Evolutionary conservation across 2,329 filamentous ascomycete genomes (phyloP), one percentile per base, ranked within the genome.

Genomic region (Aspergillus floridensis): DNA sequence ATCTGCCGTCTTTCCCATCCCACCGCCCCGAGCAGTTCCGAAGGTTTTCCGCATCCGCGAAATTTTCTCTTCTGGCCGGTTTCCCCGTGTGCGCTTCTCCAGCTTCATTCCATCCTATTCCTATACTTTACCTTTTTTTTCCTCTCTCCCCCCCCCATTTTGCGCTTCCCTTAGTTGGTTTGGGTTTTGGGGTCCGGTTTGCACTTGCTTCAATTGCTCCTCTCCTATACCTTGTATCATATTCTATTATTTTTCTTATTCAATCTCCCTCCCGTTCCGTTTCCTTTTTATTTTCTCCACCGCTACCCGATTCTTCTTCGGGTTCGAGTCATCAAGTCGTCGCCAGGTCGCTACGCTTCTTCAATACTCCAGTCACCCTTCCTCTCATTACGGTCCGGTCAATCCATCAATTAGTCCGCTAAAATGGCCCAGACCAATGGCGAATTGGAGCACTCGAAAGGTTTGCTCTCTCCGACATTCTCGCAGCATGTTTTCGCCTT

Each of bases 391-490:
- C 57, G 49, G 41, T 59, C 56, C 51, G 41, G 56, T 61, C 56
- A 58, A 59, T 19, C 59, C 56, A 55, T 63, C 60, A 59, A 62
- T 56, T 51, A 53, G 59, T 58, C 58, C 52, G 60, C 61, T 65
- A 66, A 60, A 68, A 78, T 78, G 76, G 73, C 74, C 49, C 70
- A 77, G 64, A 68, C 70, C 59, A 76, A 77, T 73, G 74, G 71
- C 56, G 70, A 72, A 35, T 61, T 69, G 66, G 74, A 76, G 70
- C 69, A 73, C 71, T 72, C 74, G 62, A 73, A 76, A 75, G 76
- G 76, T 77, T 62, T 49, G 62, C 53, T 44, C 29, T 53, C 52
- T 49, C 54, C 32, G 50, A 12, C 47, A 31, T 19, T 58, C 32
- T 16, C 51, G 38, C 35, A 31, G 19, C 46, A 29, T 16, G 35